These are phyloP conservation scores for Fusarium sambucinum DNA, from an alignment of 2,329 filamentous ascomycete species.

Conservation along the genomic window DNA sequence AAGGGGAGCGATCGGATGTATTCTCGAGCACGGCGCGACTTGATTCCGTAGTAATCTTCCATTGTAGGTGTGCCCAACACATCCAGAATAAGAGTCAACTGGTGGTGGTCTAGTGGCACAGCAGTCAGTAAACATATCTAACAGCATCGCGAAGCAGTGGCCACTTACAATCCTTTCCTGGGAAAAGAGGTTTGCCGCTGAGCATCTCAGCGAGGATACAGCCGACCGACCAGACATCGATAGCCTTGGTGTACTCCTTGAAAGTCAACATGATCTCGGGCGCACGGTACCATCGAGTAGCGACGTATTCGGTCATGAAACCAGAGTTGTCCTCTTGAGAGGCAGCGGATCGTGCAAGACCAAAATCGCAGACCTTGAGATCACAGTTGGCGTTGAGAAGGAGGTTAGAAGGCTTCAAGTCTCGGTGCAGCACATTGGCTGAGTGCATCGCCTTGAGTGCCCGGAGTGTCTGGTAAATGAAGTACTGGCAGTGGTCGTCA, in stretches of 20 bases:
- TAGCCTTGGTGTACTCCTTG: conserved; percentile 99
- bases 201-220: conserved; percentile 99
- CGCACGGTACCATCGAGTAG: conserved; percentile 98
- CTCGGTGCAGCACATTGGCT: conserved; percentile 95
- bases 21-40: conserved; percentile 94
- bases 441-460: conserved; percentile 99
- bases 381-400: conserved; percentile 99
- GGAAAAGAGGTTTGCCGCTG: conserved; percentile 97
- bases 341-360: conserved; percentile 92
- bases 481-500: conserved; percentile 99
- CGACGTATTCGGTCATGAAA: conserved; percentile 99
- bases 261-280: conserved; percentile 99
- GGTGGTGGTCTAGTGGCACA: conserved; percentile 83
- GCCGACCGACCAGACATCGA: conserved; percentile 98
- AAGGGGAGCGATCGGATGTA: conserved; percentile 98
- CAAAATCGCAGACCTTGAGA: conserved; percentile 98
- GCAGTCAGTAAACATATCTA: conserved; percentile 16
- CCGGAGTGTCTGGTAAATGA: conserved; percentile 98
- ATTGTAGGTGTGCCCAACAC: conserved; percentile 98
- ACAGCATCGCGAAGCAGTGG: background rate
- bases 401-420: conserved; percentile 96
- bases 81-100: conserved; percentile 95
- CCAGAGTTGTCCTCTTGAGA: conserved; percentile 99
- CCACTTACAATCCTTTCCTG: conserved; percentile 93
- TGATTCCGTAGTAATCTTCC: conserved; percentile 99